Evolutionary conservation across 2,329 filamentous ascomycete species (phyloP).

Genomic region (Paraphoma chrysanthemicola): DNA sequence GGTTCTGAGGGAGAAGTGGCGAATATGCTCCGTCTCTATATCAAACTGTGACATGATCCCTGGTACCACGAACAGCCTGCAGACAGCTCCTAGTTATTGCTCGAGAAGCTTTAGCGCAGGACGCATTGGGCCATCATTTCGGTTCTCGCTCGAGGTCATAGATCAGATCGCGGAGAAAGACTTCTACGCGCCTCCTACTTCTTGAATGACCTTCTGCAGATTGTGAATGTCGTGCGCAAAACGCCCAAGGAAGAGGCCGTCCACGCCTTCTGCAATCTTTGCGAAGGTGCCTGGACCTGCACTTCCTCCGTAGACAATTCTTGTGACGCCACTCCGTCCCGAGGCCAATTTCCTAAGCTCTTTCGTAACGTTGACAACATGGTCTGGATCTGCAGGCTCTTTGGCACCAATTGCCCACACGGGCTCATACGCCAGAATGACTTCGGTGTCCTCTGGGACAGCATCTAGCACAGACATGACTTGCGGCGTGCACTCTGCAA

Average conservation of each 20-base stretch:
- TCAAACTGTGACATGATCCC: too few relatives aligned
- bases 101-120: too few relatives aligned
- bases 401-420: constrained; percentile 86
- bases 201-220: constrained; percentile 73
- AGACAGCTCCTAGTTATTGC: too few relatives aligned
- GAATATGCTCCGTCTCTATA: too few relatives aligned
- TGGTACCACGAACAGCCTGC: too few relatives aligned
- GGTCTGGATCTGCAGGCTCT: constrained; percentile 72
- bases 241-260: constrained; percentile 81
- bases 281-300: constrained; percentile 80
- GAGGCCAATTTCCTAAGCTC: constrained; percentile 66
- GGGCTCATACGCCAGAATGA: constrained; percentile 85
- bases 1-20: too few relatives aligned
- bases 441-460: constrained; percentile 68
- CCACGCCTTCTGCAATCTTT: constrained; percentile 71
- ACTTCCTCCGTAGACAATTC: constrained; percentile 83
- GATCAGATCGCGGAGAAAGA: neutral
- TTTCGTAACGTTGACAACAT: constrained; percentile 74
- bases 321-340: constrained; percentile 62
- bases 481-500: constrained; percentile 71
- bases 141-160: too few relatives aligned
- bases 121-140: too few relatives aligned
- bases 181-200: constrained; percentile 63
- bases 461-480: constrained; percentile 68
- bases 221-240: constrained; percentile 80